phyloP scores from a whole-genome alignment of 805 yeast species.

The Kluyveromyces dobzhanskii region DNA sequence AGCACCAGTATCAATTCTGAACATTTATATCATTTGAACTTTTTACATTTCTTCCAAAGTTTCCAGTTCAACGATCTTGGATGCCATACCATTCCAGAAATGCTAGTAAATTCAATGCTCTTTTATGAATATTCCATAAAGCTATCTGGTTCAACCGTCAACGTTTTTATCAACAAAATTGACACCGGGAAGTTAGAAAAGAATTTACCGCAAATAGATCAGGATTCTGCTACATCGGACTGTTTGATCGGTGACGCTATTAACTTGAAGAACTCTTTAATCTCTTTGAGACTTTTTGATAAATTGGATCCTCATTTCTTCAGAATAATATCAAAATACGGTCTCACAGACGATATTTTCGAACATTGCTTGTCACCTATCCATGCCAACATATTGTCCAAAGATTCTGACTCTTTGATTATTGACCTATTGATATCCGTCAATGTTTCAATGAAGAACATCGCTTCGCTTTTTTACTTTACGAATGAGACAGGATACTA shows the following conservation, averaged over 20 bases:
- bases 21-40: slow-evolving; percentile 16
- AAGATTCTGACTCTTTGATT: slow-evolving; percentile 22
- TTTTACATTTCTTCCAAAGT: slow-evolving; percentile 23
- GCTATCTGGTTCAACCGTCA: slow-evolving; percentile 13
- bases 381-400: slow-evolving; percentile 17
- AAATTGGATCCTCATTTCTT: slow-evolving; percentile 18
- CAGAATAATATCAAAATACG: slow-evolving; percentile 19
- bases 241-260: slow-evolving; percentile 17
- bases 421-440: slow-evolving; percentile 26
- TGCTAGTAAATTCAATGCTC: slow-evolving; percentile 19
- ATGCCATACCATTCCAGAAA: slow-evolving; percentile 24
- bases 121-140: slow-evolving; percentile 23
- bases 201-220: slow-evolving; percentile 12
- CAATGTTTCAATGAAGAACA: slow-evolving; percentile 27
- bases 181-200: slow-evolving; percentile 23
- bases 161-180: slow-evolving; percentile 23
- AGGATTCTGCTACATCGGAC: neutral
- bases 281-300: slow-evolving; percentile 23
- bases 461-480: slow-evolving; percentile 15
- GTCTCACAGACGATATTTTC: slow-evolving; percentile 14
- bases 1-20: slow-evolving; percentile 1
- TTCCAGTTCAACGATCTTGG: slow-evolving; percentile 23
- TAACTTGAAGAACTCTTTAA: slow-evolving; percentile 22
- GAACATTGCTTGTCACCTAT: slow-evolving; percentile 18
- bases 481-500: slow-evolving; percentile 10